These are phyloP conservation scores for Ilex paraguariensis DNA, from an alignment of 305 asterid species.

Conservation along the genomic window DNA sequence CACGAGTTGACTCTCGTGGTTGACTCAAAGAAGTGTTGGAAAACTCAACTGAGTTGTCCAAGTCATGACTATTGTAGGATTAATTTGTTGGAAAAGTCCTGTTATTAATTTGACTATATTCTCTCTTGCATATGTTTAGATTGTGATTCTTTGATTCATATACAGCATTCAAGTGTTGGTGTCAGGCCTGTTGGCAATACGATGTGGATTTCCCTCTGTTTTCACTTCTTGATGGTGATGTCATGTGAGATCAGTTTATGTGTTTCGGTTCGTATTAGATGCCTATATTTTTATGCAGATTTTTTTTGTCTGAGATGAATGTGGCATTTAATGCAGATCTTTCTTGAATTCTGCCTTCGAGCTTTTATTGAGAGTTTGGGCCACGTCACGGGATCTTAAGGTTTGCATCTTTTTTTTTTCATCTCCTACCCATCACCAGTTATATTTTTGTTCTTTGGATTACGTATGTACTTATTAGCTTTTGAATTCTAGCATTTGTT, in stretches of 20 bases:
- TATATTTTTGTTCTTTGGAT: no score
- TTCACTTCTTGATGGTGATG: constrained; percentile 75
- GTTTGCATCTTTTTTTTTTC: constrained; percentile 21
- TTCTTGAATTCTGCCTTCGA: constrained; percentile 93
- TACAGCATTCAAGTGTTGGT: constrained; percentile 97
- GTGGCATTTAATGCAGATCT: constrained; percentile 59
- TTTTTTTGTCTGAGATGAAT: constrained; percentile 16
- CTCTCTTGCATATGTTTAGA: neutral
- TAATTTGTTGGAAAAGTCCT: no score
- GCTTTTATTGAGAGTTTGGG: constrained; percentile 95
- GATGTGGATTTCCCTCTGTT: constrained; percentile 61
- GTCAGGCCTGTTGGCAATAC: constrained; percentile 92
- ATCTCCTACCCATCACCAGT: neutral
- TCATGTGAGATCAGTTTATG: constrained; percentile 61
- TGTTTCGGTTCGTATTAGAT: constrained; percentile 16
- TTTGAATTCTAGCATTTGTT: no score
- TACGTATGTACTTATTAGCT: no score
- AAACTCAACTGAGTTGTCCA: no score
- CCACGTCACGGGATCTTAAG: constrained; percentile 89
- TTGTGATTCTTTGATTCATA: constrained; percentile 14
- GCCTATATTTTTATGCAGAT: constrained; percentile 14
- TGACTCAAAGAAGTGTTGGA: no score
- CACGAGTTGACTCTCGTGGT: no score
- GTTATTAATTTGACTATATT: no score
- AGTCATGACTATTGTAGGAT: no score